A percentile compares a stretch with the other conserved stretches of the same genome.
These are phyloP conservation scores for Pseudotulostoma volvatum DNA, from an alignment of 495 filamentous ascomycete species.

Conservation along the genomic window DNA sequence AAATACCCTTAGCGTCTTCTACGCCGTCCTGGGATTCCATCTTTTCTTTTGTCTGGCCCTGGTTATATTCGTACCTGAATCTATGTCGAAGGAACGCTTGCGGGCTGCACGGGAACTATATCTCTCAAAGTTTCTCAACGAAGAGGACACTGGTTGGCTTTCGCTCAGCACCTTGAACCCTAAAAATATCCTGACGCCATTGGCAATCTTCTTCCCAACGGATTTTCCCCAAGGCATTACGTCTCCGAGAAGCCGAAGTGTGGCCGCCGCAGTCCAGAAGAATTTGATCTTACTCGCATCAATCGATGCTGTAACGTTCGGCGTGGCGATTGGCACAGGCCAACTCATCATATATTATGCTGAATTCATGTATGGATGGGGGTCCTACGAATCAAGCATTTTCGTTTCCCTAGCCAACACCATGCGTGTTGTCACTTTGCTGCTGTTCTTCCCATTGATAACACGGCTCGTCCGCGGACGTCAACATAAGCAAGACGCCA, in stretches of 20 bases:
- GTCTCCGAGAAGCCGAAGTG: conserved; percentile 48
- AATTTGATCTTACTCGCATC: conserved; percentile 69
- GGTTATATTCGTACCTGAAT: conserved; percentile 61
- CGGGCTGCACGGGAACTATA: conserved; percentile 50
- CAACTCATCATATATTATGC: conserved; percentile 67
- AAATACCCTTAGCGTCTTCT: conserved; percentile 58
- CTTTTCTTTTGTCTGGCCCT: conserved; percentile 51
- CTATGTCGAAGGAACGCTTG: conserved; percentile 52
- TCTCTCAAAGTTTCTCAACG: conserved; percentile 10
- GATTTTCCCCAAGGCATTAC: conserved; percentile 38
- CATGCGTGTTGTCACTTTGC: conserved; percentile 54
- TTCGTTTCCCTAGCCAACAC: conserved; percentile 66
- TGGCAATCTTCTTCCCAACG: conserved; percentile 62
- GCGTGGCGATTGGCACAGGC: conserved; percentile 64
- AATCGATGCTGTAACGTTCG: conserved; percentile 63
- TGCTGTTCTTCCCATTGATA: conserved; percentile 56
- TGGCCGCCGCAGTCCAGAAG: conserved; percentile 42
- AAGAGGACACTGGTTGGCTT: conserved; percentile 7
- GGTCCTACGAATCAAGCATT: conserved; percentile 52
- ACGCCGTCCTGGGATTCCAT: conserved; percentile 56
- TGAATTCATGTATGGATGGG: conserved; percentile 66
- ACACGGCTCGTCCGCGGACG: conserved; percentile 49
- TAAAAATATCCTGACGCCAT: conserved; percentile 52
- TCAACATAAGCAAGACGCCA: conserved; percentile 22
- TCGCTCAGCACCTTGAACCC: conserved; percentile 20